phyloP scores from a whole-genome alignment of 257 asterid genomes.

The Solanum dulcamara region DNA sequence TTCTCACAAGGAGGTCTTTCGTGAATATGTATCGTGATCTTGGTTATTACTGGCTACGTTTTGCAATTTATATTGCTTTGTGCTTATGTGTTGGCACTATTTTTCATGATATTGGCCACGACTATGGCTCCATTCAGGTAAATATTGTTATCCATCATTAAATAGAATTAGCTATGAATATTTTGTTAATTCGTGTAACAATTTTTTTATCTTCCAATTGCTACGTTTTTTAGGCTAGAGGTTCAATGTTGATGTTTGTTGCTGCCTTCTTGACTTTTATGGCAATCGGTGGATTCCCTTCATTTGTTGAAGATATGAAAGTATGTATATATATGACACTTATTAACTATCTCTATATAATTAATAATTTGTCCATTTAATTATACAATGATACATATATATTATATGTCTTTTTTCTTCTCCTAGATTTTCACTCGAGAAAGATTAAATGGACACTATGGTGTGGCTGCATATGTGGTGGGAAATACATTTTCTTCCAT shows the following conservation, averaged over 20 bases:
- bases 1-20: constrained; percentile 42
- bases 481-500: constrained; percentile 51
- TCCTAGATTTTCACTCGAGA: constrained; percentile 42
- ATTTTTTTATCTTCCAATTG: neutral
- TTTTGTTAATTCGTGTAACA: neutral
- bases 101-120: constrained; percentile 32
- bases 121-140: constrained; percentile 46
- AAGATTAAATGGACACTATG: constrained; percentile 48
- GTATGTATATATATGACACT: constrained; percentile 13
- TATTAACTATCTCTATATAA: neutral
- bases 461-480: constrained; percentile 33
- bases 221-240: constrained; percentile 27
- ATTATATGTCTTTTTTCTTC: too few relatives aligned
- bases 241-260: constrained; percentile 37
- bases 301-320: constrained; percentile 60
- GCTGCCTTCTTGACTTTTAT: constrained; percentile 46
- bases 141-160: neutral
- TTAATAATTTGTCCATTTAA: neutral
- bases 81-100: constrained; percentile 46
- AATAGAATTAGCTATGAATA: neutral
- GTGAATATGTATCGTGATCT: constrained; percentile 56
- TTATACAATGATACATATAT: neutral
- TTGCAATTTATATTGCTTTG: constrained; percentile 37
- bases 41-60: constrained; percentile 60
- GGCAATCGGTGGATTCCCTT: constrained; percentile 75